Percentiles rank a stretch among this genome's conserved stretches.
Conservation (phyloP, 768 basidiomycete genomes). For the Exidia glandulosa region DNA sequence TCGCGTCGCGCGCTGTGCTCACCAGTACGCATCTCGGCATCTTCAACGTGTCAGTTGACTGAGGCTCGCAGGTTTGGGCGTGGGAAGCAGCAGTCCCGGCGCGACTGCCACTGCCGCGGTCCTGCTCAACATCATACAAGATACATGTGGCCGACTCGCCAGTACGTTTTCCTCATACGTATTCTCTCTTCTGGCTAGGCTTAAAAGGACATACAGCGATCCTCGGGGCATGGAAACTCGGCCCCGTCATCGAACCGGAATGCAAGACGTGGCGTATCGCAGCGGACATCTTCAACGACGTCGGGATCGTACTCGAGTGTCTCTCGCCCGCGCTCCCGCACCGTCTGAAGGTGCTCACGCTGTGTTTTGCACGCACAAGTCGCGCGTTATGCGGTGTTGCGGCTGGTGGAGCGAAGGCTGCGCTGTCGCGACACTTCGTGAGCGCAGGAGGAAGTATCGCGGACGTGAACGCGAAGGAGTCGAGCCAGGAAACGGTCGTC, state of each 20-base stretch:
- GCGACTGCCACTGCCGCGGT: conserved; percentile 57
- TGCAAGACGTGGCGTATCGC: conserved; percentile 59
- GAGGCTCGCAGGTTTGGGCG: conserved; percentile 45
- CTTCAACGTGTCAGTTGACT: background rate
- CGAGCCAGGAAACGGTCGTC: conserved; percentile 61
- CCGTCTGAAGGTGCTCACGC: conserved; percentile 25
- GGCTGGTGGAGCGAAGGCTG: conserved; percentile 60
- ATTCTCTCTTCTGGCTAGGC: background rate
- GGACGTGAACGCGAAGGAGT: conserved; percentile 61
- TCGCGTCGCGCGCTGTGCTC: conserved; percentile 56
- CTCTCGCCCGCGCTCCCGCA: conserved; percentile 41
- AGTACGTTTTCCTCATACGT: conserved; percentile 30
- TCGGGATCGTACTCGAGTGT: conserved; percentile 46
- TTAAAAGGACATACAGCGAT: conserved; percentile 52
- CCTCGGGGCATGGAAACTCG: conserved; percentile 46
- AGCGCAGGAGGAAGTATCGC: conserved; percentile 49
- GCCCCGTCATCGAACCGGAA: conserved; percentile 56
- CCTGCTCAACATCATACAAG: conserved; percentile 54
- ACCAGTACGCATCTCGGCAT: conserved; percentile 34
- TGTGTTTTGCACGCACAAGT: conserved; percentile 50
- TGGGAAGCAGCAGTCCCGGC: conserved; percentile 56
- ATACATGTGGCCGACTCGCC: conserved; percentile 49
- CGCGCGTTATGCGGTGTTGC: conserved; percentile 52
- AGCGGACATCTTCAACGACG: conserved; percentile 57
- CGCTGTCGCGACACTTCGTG: conserved; percentile 56